Conservation (phyloP, 1,284 basidiomycete species). For the Cutaneotrichosporon dermatis region DNA sequence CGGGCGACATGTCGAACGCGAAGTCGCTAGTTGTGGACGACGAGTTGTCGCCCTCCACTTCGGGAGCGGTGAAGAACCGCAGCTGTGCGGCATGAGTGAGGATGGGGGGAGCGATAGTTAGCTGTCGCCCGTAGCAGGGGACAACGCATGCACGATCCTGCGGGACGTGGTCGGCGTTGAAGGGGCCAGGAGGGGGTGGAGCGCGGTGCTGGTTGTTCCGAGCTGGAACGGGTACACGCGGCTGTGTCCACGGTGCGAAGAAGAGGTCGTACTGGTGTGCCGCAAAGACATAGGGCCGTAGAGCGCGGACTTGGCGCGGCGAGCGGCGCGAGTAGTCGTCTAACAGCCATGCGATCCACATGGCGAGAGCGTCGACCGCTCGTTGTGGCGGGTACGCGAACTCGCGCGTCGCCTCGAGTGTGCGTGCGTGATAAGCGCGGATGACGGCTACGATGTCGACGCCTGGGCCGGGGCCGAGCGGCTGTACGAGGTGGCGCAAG, state of each 20-base stretch:
- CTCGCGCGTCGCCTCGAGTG: background rate
- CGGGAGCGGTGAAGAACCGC: constrained; percentile 35
- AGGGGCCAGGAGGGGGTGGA: constrained; percentile 26
- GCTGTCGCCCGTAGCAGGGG: constrained; percentile 42
- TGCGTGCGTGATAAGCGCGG: constrained; percentile 4
- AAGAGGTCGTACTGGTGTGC: constrained; percentile 53
- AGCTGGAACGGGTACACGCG: constrained; percentile 36
- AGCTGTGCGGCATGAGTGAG: constrained; percentile 48
- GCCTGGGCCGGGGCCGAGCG: constrained; percentile 34
- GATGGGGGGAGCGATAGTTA: constrained; percentile 41
- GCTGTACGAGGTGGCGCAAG: constrained; percentile 56
- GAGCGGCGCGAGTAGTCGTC: constrained; percentile 34
- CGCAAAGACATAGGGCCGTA: constrained; percentile 51
- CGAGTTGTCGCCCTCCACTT: background rate
- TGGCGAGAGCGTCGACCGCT: constrained; percentile 45
- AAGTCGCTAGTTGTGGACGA: background rate
- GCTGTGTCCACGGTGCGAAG: constrained; percentile 53
- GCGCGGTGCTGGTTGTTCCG: constrained; percentile 16
- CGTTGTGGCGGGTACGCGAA: constrained; percentile 47
- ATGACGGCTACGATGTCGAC: constrained; percentile 23
- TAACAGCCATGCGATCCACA: constrained; percentile 52
- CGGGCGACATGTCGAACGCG: background rate
- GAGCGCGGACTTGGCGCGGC: constrained; percentile 14
- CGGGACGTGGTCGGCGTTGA: constrained; percentile 26
- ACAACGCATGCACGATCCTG: constrained; percentile 26